Conservation (phyloP, 768 basidiomycete genomes). For the Auricularia sp. region DNA sequence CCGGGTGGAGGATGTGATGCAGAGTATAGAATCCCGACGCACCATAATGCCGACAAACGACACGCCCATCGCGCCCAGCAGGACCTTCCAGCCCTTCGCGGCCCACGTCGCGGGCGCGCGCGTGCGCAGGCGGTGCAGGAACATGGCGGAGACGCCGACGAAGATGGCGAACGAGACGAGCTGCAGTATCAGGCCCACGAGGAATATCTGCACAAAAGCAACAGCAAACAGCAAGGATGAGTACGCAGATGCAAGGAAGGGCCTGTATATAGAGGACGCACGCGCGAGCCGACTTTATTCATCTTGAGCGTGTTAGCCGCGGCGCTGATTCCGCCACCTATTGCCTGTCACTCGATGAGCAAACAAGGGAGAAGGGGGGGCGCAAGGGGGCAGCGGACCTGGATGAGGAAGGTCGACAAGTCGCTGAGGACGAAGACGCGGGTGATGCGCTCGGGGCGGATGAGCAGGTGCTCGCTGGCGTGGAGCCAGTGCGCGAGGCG, state of each 20-base stretch:
- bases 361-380: background rate
- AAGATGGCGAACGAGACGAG: conserved; percentile 43
- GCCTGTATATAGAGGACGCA: no score
- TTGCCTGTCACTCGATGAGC: conserved; percentile 24
- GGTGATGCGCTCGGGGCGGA: conserved; percentile 41
- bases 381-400: conserved; percentile 25
- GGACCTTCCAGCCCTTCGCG: conserved; percentile 40
- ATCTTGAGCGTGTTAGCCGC: conserved; percentile 24
- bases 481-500: conserved; percentile 42
- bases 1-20: background rate
- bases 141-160: conserved; percentile 34
- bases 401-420: conserved; percentile 54
- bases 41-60: conserved; percentile 59
- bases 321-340: conserved; percentile 37
- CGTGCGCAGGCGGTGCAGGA: conserved; percentile 38
- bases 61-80: conserved; percentile 39
- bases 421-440: conserved; percentile 52
- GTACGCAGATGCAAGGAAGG: conserved; percentile 38
- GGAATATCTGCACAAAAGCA: conserved; percentile 38
- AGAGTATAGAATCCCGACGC: conserved; percentile 12
- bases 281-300: conserved; percentile 25
- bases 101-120: conserved; percentile 31
- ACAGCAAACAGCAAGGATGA: conserved; percentile 29
- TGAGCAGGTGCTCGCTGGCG: conserved; percentile 36
- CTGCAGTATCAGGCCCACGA: conserved; percentile 48